Base-by-base conservation (phyloP, 2,329 filamentous ascomycete species). In the Truncatella angustata region DNA sequence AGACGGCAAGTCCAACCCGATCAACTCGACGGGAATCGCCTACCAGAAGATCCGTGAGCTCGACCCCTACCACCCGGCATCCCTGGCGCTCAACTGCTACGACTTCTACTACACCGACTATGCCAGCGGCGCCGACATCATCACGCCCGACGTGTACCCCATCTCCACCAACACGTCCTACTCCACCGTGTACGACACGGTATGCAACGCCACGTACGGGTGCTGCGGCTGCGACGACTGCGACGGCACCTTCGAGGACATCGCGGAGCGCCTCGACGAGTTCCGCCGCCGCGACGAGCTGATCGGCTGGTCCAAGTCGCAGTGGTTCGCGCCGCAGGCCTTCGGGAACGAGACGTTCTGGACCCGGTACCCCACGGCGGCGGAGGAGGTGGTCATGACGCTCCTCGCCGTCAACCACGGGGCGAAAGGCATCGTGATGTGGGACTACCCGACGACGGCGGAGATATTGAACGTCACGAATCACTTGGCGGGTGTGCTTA, bases 211-310 rank as follows among this genome's bases (percentile, higher is more conserved):
- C 2, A 80, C 77, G 0, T 80, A 81, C 56, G 78, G 77, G 46
- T 73, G 73, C 60, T 79, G 77, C 55, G 78, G 77, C 7, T 80
- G 78, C 57, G 78, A 80, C 51, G 71, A 78, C 56, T 80, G 77
- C 58, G 54, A 68, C 2, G 74, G 72, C 10, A 57, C 63, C 2
- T 66, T 80, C 18, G 61, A 66, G 14, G 77, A 80, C 57, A 70
- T 80, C 23, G 65, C 70, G 1, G 62, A 61, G 6, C 71, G 76
- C 1, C 60, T 78, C 1, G 73, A 79, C 45, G 58, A 63, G 1
- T 71, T 73, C 30, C 60, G 65, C 16, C 56, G 60, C 5, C 79
- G 74, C 51, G 71, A 75, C 52, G 56, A 56, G 1, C 73, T 73
- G 63, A 57, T 77, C 4, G 63, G 65, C 18, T 57, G 58, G 32